Conservation (phyloP, 495 filamentous ascomycete species). For the Penicillium riverlandense region DNA sequence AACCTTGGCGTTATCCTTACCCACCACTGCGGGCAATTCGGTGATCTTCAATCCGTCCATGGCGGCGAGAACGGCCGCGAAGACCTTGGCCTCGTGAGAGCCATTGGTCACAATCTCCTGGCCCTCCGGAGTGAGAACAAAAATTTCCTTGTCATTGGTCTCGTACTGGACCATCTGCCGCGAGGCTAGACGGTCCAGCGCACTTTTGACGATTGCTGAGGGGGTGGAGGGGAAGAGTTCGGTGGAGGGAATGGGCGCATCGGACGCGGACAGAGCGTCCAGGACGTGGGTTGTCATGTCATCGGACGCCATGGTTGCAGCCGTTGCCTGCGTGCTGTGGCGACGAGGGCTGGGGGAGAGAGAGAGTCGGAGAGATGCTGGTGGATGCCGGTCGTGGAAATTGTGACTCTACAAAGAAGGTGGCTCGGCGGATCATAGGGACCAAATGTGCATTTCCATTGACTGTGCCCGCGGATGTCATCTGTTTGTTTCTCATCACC, state of each 20-base stretch:
- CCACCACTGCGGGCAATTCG: constrained; percentile 71
- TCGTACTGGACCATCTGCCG: constrained; percentile 84
- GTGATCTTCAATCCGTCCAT: constrained; percentile 72
- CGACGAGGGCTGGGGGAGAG: constrained; percentile 3
- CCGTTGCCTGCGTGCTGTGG: constrained; percentile 16
- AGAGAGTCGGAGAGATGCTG: constrained; percentile 1
- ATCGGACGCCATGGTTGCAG: constrained; percentile 51
- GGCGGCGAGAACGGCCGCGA: constrained; percentile 71
- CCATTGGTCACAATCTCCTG: constrained; percentile 73
- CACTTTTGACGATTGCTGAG: constrained; percentile 71
- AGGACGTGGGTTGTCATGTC: constrained; percentile 62
- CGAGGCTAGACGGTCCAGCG: constrained; percentile 75
- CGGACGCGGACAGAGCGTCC: constrained; percentile 53
- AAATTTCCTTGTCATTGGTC: constrained; percentile 69
- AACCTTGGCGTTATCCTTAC: constrained; percentile 76
- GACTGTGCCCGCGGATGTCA: too few species aligned
- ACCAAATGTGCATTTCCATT: constrained; percentile 18
- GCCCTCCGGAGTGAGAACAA: constrained; percentile 72
- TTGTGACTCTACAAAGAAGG: constrained; percentile 16
- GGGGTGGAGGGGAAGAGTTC: constrained; percentile 69
- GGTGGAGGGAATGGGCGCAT: constrained; percentile 60
- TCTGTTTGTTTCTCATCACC: too few species aligned
- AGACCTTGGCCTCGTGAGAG: constrained; percentile 92
- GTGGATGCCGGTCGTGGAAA: constrained; percentile 8
- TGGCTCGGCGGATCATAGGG: constrained; percentile 13